Evolutionary conservation across 768 basidiomycete genomes (phyloP).

Genomic region (Tulasnella sp.): DNA sequence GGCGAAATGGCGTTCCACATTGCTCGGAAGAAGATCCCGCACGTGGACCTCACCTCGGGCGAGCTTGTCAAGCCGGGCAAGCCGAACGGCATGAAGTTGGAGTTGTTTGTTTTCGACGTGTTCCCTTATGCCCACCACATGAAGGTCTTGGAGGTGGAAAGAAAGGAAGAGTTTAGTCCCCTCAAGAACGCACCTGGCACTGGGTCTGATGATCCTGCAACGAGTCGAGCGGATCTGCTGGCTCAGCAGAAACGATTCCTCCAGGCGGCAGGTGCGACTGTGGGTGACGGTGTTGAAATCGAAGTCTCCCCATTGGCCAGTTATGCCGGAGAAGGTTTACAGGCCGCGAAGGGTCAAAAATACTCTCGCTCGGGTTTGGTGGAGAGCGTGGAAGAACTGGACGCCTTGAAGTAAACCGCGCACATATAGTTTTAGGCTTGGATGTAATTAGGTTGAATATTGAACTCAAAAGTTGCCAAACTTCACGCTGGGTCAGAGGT

Average conservation of each 20-base stretch:
- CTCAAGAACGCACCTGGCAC: slow-evolving; percentile 96
- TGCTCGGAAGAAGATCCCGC: slow-evolving; percentile 94
- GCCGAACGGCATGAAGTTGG: slow-evolving; percentile 99
- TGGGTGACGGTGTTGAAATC: slow-evolving; percentile 74
- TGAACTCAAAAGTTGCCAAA: slow-evolving; percentile 1
- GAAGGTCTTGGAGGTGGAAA: slow-evolving; percentile 81
- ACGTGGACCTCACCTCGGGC: slow-evolving; percentile 62
- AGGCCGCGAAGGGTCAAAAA: slow-evolving; percentile 68
- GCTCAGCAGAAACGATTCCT: slow-evolving; percentile 85
- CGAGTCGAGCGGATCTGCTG: slow-evolving; percentile 84
- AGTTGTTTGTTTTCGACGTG: slow-evolving; percentile 98
- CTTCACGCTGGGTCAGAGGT: not conserved
- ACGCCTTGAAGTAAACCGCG: slow-evolving; percentile 51
- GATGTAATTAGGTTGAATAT: not conserved
- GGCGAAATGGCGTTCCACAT: slow-evolving; percentile 93
- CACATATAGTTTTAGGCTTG: not conserved
- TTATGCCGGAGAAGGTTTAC: slow-evolving; percentile 91
- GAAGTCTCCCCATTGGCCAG: slow-evolving; percentile 85
- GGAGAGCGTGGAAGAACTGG: slow-evolving; percentile 63
- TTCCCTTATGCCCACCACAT: slow-evolving; percentile 86
- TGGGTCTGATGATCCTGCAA: slow-evolving; percentile 82
- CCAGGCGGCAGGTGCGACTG: slow-evolving; percentile 66
- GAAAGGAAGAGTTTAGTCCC: slow-evolving; percentile 91
- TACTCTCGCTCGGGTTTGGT: slow-evolving; percentile 74
- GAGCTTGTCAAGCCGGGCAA: slow-evolving; percentile 69